Conservation (phyloP, 148 eudicot genomes). For the Simmondsia chinensis region DNA sequence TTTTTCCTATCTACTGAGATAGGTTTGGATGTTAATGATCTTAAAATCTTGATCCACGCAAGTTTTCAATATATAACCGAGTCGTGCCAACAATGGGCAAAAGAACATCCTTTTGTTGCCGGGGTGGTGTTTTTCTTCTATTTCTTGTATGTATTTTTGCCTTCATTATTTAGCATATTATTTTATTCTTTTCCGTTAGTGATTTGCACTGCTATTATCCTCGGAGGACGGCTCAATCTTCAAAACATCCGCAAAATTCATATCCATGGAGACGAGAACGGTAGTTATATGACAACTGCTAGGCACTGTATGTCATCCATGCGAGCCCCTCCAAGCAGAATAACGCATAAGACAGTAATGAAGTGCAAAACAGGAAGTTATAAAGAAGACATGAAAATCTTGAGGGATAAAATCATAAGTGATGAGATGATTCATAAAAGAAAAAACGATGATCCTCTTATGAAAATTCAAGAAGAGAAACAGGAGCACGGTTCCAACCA, state of each 20-base stretch:
- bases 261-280: no score
- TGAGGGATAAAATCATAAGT: no score
- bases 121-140: constrained; percentile 26
- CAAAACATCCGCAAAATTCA: background rate
- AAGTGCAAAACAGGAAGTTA: no score
- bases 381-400: no score
- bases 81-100: constrained; percentile 24
- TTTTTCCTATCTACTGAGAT: constrained; percentile 15
- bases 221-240: constrained; percentile 14
- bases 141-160: constrained; percentile 41
- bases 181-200: constrained; percentile 39
- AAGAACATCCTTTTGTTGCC: constrained; percentile 37
- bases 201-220: constrained; percentile 24
- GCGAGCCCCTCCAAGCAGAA: no score
- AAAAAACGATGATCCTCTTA: no score
- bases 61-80: constrained; percentile 20
- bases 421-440: no score
- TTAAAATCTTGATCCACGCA: constrained; percentile 29
- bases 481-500: background rate
- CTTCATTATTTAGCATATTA: constrained; percentile 36
- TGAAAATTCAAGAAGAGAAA: background rate
- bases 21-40: constrained; percentile 45
- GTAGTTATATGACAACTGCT: no score
- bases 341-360: no score
- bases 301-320: no score